Evolutionary conservation across 768 basidiomycete species (phyloP).

Genomic region (Mycena alexandri): DNA sequence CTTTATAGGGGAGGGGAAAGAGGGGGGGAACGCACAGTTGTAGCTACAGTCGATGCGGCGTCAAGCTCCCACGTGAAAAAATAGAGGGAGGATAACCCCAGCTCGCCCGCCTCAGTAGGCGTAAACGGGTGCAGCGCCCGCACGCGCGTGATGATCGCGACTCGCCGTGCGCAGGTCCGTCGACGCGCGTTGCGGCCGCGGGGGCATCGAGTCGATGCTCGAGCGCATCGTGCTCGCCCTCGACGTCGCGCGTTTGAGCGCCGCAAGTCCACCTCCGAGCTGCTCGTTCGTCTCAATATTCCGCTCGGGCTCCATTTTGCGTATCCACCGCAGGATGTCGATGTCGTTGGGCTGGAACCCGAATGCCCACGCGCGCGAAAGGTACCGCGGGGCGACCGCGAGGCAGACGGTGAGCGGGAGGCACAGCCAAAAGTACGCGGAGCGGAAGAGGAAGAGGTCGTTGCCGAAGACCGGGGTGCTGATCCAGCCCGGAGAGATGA

Average conservation of each 20-base stretch:
- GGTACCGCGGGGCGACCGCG: conserved; percentile 85
- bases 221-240: conserved; percentile 53
- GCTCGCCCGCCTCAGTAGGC: too few species aligned
- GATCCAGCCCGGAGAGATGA: conserved; percentile 85
- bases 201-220: conserved; percentile 52
- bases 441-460: conserved; percentile 82
- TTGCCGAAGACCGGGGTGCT: conserved; percentile 84
- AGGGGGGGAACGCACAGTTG: conserved; percentile 63
- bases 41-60: conserved; percentile 61
- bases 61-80: too few species aligned
- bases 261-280: conserved; percentile 44
- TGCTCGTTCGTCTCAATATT: conserved; percentile 62
- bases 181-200: conserved; percentile 48
- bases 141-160: too few species aligned
- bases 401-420: conserved; percentile 79
- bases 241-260: conserved; percentile 49
- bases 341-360: conserved; percentile 85
- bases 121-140: too few species aligned
- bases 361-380: conserved; percentile 78
- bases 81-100: too few species aligned
- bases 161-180: conserved; percentile 63
- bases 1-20: too few species aligned
- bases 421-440: conserved; percentile 91
- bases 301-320: conserved; percentile 74
- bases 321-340: conserved; percentile 81